Conservation (phyloP, 345 rosid species). For the Crucihimalaya himalaica region DNA sequence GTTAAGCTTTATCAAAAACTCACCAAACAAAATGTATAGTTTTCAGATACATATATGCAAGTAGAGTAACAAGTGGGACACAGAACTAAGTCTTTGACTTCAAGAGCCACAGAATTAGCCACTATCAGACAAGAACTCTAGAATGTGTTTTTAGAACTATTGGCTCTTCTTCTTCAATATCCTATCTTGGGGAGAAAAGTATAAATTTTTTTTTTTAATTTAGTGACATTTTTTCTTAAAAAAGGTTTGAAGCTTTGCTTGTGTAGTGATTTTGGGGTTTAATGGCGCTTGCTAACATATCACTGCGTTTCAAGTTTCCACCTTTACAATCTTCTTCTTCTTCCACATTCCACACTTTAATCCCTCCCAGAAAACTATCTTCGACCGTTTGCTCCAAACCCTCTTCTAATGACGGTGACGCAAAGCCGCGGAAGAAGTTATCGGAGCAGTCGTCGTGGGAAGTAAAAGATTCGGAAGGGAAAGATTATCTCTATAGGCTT, state of each 20-base stretch:
- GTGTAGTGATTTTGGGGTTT: not conserved
- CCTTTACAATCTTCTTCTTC: constrained; percentile 31
- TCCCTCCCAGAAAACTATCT: constrained; percentile 27
- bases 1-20: not conserved
- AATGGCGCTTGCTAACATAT: constrained; percentile 44
- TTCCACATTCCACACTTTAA: constrained; percentile 23
- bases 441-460: constrained; percentile 97
- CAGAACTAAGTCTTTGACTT: constrained; percentile 13
- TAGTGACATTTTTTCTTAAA: not conserved
- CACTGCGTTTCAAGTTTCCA: constrained; percentile 37
- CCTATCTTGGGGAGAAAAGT: constrained; percentile 7
- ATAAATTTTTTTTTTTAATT: too few relatives aligned
- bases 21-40: not conserved
- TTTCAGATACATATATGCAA: not conserved
- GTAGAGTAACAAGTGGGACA: constrained; percentile 20
- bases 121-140: constrained; percentile 4
- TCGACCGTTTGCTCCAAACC: constrained; percentile 49
- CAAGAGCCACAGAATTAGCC: constrained; percentile 20
- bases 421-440: constrained; percentile 45
- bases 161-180: constrained; percentile 27
- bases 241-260: constrained; percentile 1
- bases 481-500: constrained; percentile 76
- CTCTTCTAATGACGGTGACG: constrained; percentile 27
- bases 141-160: constrained; percentile 11
- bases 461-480: constrained; percentile 73